phyloP scores from a whole-genome alignment of 768 basidiomycete genomes.

The Ramaria rubella region DNA sequence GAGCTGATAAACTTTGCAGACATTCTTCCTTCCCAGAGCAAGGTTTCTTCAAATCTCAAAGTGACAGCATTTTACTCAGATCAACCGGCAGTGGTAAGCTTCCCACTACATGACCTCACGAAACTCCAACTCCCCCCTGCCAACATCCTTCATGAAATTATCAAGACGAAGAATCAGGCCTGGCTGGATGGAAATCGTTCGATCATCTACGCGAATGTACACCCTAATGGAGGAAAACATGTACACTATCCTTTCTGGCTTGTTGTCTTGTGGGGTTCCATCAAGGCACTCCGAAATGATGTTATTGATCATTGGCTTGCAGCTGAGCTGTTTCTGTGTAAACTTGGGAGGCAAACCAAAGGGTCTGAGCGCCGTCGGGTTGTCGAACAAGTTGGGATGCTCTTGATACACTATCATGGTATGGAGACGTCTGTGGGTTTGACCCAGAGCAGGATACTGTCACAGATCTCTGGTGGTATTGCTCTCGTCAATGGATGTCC shows the following conservation, averaged over 20 bases:
- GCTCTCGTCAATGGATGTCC: not conserved
- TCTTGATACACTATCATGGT: not conserved
- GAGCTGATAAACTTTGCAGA: too few species aligned
- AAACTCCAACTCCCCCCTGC: not conserved
- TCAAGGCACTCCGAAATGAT: not conserved
- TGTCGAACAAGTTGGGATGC: not conserved
- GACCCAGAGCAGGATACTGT: not conserved
- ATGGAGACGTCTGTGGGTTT: not conserved
- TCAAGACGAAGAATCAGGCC: not conserved
- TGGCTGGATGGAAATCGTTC: not conserved
- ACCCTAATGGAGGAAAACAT: too few species aligned
- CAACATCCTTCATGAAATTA: too few species aligned
- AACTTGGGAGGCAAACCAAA: not conserved
- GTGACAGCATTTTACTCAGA: not conserved
- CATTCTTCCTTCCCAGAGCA: too few species aligned
- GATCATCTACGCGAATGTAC: not conserved
- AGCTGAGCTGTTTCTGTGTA: not conserved
- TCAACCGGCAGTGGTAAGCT: not conserved
- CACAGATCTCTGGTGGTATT: not conserved
- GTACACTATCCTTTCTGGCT: not conserved
- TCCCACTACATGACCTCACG: not conserved
- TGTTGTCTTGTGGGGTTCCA: not conserved
- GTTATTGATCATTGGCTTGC: not conserved
- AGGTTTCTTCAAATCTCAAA: too few species aligned
- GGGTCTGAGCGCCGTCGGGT: not conserved